Percentiles rank a stretch among this genome's conserved stretches.
These are phyloP conservation scores for Trypanosoma lewisi DNA, from an alignment of 208 protist species.

Conservation along the genomic window DNA sequence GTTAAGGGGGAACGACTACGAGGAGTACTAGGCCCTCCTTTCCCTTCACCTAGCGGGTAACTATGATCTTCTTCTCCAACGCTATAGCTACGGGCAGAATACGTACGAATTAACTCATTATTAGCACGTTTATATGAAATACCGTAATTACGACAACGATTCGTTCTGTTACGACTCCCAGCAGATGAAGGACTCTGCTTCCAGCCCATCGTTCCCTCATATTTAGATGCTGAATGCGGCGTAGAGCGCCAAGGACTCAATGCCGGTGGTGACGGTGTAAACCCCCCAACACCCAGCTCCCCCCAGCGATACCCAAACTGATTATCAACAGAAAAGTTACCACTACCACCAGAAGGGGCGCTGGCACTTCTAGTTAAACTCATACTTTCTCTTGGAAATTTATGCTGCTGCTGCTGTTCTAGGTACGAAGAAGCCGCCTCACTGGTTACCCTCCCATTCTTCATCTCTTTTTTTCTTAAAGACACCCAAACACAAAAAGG, in stretches of 20 bases:
- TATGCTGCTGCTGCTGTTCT: conserved; percentile 3
- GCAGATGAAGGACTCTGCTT: background rate
- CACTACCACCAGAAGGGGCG: conserved; percentile 8
- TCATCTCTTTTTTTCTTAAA: conserved; percentile 2
- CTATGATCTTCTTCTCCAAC: background rate
- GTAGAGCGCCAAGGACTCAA: conserved; percentile 1
- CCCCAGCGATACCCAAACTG: conserved; percentile 1
- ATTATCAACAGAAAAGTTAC: conserved; percentile 6
- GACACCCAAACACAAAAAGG: conserved; percentile 1
- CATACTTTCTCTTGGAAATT: conserved; percentile 1
- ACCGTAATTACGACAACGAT: conserved; percentile 4
- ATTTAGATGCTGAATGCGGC: background rate
- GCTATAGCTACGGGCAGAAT: conserved; percentile 3
- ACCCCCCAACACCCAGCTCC: background rate
- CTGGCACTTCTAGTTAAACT: background rate
- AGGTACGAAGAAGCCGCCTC: conserved; percentile 8
- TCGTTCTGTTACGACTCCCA: background rate
- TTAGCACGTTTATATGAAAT: background rate
- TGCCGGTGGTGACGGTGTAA: conserved; percentile 8
- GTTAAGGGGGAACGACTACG: conserved; percentile 11
- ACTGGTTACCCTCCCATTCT: conserved; percentile 5
- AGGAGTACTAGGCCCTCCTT: background rate
- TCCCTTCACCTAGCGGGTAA: background rate
- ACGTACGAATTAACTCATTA: background rate
- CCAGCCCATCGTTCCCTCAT: conserved; percentile 10